Evolutionary conservation across 257 asterid genomes (phyloP).

Genomic region (Solanum appendiculatum): DNA sequence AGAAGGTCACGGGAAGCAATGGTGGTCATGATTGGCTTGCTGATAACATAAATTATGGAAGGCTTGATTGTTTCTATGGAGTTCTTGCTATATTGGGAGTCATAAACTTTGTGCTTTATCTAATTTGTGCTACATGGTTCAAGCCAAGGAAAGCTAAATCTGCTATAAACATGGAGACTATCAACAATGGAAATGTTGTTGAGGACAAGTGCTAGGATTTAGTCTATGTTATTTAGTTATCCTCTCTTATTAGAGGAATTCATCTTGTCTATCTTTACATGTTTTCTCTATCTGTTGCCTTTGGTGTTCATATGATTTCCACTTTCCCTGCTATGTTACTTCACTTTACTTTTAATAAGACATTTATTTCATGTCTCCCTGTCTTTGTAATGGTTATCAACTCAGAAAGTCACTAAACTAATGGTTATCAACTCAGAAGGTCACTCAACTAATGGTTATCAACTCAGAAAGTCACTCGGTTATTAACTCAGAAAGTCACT

Average conservation of each 20-base stretch:
- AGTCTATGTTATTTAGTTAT: too few relatives aligned
- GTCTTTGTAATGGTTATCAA: too few relatives aligned
- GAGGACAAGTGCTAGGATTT: conserved; percentile 33
- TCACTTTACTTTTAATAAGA: not conserved
- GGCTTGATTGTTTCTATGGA: conserved; percentile 75
- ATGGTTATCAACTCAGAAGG: too few relatives aligned
- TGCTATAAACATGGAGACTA: conserved; percentile 16
- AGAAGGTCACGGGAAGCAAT: conserved; percentile 40
- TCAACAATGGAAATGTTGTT: conserved; percentile 12
- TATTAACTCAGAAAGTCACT: too few relatives aligned
- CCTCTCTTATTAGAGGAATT: too few relatives aligned
- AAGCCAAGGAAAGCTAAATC: conserved; percentile 33
- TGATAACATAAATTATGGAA: conserved; percentile 63
- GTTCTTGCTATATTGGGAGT: conserved; percentile 55
- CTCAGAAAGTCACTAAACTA: not conserved
- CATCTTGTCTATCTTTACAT: not conserved
- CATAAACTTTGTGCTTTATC: conserved; percentile 42
- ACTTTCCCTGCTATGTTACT: not conserved
- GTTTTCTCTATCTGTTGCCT: not conserved
- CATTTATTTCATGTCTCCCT: not conserved
- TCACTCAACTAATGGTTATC: too few relatives aligned
- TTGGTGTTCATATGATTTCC: not conserved
- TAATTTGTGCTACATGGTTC: conserved; percentile 56
- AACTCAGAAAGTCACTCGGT: too few relatives aligned
- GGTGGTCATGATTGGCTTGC: conserved; percentile 74